phyloP scores from a whole-genome alignment of 1,284 basidiomycete genomes.

The Heterobasidion parviporum region DNA sequence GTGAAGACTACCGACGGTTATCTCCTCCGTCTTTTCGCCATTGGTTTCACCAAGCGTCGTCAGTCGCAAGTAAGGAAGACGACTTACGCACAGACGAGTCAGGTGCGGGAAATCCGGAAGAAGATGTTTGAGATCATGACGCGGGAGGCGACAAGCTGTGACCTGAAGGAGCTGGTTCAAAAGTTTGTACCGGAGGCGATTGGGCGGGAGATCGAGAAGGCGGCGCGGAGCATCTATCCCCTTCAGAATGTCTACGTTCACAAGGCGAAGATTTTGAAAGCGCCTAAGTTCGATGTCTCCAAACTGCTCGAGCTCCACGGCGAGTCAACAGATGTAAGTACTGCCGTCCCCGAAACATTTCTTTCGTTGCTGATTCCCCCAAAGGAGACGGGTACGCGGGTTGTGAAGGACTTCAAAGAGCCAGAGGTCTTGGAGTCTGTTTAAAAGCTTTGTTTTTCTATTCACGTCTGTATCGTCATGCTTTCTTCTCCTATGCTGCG shows the following conservation, averaged over 20 bases:
- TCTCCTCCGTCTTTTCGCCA: conserved; percentile 97
- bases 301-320: conserved; percentile 96
- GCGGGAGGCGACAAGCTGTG: conserved; percentile 91
- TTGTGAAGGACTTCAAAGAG: conserved; percentile 90
- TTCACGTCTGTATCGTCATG: conserved; percentile 35
- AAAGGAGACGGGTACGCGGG: conserved; percentile 84
- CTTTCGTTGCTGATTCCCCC: conserved; percentile 9
- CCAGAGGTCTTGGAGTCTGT: conserved; percentile 81
- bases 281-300: conserved; percentile 93
- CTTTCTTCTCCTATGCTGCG: conserved; percentile 27
- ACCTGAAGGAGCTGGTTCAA: conserved; percentile 96
- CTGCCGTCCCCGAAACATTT: neutral
- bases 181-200: conserved; percentile 99
- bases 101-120: conserved; percentile 96
- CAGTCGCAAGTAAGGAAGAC: conserved; percentile 98
- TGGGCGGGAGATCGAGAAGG: conserved; percentile 99
- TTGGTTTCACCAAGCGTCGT: conserved; percentile 98
- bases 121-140: conserved; percentile 99
- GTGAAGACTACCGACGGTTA: conserved; percentile 99
- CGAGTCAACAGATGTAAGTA: conserved; percentile 82
- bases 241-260: conserved; percentile 98
- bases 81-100: conserved; percentile 93
- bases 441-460: conserved; percentile 37
- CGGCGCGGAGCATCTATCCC: conserved; percentile 92
- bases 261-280: conserved; percentile 97